Conservation (phyloP, 2,329 filamentous ascomycete species). For the Fusarium penzigii region DNA sequence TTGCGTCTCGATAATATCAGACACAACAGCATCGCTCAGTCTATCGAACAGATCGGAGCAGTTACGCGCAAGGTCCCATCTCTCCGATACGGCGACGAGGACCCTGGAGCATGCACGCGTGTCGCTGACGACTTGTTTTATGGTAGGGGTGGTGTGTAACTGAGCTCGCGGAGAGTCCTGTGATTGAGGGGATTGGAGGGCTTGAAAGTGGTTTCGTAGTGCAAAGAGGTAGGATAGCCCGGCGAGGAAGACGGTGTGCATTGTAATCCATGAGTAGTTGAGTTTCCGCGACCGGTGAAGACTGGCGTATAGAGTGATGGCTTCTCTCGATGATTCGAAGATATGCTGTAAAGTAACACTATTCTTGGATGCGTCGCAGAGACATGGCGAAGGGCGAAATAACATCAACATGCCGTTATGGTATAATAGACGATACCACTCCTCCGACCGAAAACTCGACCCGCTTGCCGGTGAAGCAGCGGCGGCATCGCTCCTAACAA, state of each 20-base stretch:
- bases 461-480: slow-evolving; percentile 22
- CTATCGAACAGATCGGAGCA: slow-evolving; percentile 46
- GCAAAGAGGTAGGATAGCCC: slow-evolving; percentile 47
- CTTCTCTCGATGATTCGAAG: slow-evolving; percentile 39
- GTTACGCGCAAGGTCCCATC: slow-evolving; percentile 41
- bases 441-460: slow-evolving; percentile 42
- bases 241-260: slow-evolving; percentile 50
- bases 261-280: slow-evolving; percentile 51
- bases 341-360: slow-evolving; percentile 36
- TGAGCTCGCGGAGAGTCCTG: slow-evolving; percentile 1
- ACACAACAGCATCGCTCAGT: slow-evolving; percentile 43
- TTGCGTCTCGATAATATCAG: slow-evolving; percentile 36
- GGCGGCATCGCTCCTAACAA: slow-evolving; percentile 26
- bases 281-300: slow-evolving; percentile 46
- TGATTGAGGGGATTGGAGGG: slow-evolving; percentile 23
- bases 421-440: slow-evolving; percentile 46
- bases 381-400: slow-evolving; percentile 41
- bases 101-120: slow-evolving; percentile 46
- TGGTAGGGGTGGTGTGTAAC: slow-evolving; percentile 36
- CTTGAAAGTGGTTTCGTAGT: slow-evolving; percentile 41
- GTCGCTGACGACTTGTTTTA: slow-evolving; percentile 45
- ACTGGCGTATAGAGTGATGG: slow-evolving; percentile 44
- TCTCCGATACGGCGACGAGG: slow-evolving; percentile 44
- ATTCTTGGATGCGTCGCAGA: slow-evolving; percentile 29
- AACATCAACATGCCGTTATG: slow-evolving; percentile 45